Conservation (phyloP, 208 protist genomes). For the Leishmania tropica region DNA sequence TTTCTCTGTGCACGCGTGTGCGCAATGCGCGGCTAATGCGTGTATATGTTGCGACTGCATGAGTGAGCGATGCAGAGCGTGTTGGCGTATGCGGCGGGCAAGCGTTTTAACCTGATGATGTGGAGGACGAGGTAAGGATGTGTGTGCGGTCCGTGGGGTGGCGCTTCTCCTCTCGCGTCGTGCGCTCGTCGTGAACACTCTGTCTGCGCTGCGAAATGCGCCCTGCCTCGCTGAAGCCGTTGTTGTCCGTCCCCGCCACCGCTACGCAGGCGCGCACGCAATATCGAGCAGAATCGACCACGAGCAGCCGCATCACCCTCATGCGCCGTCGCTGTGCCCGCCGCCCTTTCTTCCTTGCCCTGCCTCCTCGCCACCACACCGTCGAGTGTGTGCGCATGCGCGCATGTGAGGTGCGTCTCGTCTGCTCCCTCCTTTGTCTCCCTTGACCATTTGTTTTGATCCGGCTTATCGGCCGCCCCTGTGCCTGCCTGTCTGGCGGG, state of each 20-base stretch:
- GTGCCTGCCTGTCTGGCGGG: no score
- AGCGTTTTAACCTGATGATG: background rate
- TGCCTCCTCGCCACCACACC: no score
- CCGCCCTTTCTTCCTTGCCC: background rate
- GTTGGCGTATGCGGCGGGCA: no score
- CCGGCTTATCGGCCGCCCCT: no score
- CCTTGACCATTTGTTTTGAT: background rate
- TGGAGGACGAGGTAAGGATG: background rate
- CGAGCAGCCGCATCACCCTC: background rate
- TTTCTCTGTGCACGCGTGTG: no score
- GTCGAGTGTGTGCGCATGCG: no score
- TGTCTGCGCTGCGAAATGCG: background rate
- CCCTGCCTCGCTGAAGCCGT: background rate
- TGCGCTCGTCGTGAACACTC: no score
- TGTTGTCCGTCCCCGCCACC: background rate
- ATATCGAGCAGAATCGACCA: background rate
- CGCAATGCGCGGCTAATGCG: no score
- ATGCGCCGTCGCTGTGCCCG: background rate
- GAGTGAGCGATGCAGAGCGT: no score
- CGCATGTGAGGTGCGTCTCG: no score
- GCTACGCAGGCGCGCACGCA: background rate
- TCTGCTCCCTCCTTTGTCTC: background rate
- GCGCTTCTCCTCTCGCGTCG: no score
- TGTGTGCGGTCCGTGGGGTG: background rate
- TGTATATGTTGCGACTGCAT: no score